A percentile compares a stretch with the other conserved stretches of the same genome.
These are phyloP conservation scores for Lactarius indigo DNA, from an alignment of 768 basidiomycete genomes.

Conservation along the genomic window DNA sequence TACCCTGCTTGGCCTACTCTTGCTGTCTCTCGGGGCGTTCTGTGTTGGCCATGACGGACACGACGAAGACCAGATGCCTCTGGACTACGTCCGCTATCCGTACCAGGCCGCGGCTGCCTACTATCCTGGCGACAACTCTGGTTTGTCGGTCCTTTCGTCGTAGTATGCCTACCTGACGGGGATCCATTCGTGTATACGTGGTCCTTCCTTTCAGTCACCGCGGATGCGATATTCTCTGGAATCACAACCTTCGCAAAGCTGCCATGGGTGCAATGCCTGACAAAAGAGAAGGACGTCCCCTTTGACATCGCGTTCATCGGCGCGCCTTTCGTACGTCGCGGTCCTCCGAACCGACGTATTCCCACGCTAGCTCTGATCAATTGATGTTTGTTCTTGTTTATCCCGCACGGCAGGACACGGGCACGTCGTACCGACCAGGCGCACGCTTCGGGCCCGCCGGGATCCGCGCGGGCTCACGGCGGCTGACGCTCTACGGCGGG, in stretches of 20 bases:
- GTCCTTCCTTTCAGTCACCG: conserved; percentile 47
- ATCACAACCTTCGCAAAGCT: conserved; percentile 84
- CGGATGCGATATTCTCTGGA: conserved; percentile 77
- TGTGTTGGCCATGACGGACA: conserved; percentile 38
- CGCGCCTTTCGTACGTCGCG: conserved; percentile 58
- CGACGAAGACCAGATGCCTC: conserved; percentile 51
- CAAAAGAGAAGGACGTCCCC: conserved; percentile 48
- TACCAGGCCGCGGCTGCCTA: conserved; percentile 54
- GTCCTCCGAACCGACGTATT: not conserved
- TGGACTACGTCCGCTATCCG: conserved; percentile 66
- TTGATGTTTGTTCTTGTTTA: not conserved
- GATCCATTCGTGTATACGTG: not conserved
- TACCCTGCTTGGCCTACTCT: not conserved
- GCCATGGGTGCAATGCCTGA: conserved; percentile 80
- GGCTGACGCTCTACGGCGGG: conserved; percentile 70
- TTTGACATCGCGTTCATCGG: conserved; percentile 85
- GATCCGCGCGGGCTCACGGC: conserved; percentile 74
- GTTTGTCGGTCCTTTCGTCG: conserved; percentile 32
- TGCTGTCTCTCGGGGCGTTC: conserved; percentile 16
- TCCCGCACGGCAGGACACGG: conserved; percentile 48
- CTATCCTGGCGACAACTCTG: conserved; percentile 58
- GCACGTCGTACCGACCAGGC: conserved; percentile 75
- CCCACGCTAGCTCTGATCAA: not conserved
- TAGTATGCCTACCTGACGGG: not conserved
- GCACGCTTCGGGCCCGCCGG: conserved; percentile 85